Conservation (phyloP, 2,329 filamentous ascomycete species). For the Talaromyces funiculosus region DNA sequence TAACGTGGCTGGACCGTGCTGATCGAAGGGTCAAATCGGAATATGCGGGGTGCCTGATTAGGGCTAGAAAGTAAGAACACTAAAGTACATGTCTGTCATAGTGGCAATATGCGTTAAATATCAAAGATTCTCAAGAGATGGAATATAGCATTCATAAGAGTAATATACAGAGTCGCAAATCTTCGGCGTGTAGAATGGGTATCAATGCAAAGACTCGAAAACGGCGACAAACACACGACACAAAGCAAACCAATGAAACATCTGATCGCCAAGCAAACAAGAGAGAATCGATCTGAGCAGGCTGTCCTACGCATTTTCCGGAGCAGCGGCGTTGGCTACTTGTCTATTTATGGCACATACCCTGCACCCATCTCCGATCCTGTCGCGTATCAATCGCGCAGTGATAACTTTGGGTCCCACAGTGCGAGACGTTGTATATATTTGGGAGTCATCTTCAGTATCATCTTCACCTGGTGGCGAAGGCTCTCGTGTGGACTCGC, state of each 20-base stretch:
- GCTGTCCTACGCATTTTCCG: not conserved
- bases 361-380: conserved; percentile 47
- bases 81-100: not conserved
- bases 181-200: conserved; percentile 4
- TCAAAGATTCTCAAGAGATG: not conserved
- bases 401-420: conserved; percentile 85
- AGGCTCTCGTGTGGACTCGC: conserved; percentile 12
- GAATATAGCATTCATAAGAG: not conserved
- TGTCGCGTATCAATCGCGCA: conserved; percentile 69
- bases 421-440: conserved; percentile 43
- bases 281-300: not conserved
- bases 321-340: conserved; percentile 22
- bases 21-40: not conserved
- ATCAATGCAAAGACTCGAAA: conserved; percentile 9
- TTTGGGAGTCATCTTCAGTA: conserved; percentile 14
- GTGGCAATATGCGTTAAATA: not conserved
- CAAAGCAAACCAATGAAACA: not conserved
- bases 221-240: not conserved
- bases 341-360: conserved; percentile 35
- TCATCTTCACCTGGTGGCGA: conserved; percentile 12
- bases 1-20: not conserved
- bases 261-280: not conserved
- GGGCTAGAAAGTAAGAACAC: not conserved
- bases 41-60: not conserved
- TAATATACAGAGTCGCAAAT: not conserved